Percentiles rank a stretch among this genome's conserved stretches.
phyloP scores from a whole-genome alignment of 75 land plant species.

The Pinus albicaulis region DNA sequence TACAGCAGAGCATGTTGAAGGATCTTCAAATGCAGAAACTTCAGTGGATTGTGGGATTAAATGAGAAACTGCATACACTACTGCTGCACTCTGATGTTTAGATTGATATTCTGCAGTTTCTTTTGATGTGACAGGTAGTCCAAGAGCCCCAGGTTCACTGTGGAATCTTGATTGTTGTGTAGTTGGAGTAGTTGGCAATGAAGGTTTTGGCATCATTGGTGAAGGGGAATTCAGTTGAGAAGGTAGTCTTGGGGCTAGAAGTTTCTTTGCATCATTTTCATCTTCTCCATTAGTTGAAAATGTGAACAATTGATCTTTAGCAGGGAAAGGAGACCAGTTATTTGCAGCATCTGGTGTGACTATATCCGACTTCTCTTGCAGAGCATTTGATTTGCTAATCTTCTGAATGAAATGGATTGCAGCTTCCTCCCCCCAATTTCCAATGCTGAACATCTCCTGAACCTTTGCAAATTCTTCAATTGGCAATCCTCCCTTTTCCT shows the following conservation, averaged over 20 bases:
- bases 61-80: conserved; percentile 5
- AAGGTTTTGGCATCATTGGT: conserved; percentile 12
- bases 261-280: conserved; percentile 2
- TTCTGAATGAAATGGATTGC: conserved; percentile 67
- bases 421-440: conserved; percentile 67
- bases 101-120: conserved; percentile 48
- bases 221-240: conserved; percentile 42
- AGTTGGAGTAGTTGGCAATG: conserved; percentile 37
- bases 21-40: background rate
- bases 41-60: conserved; percentile 8
- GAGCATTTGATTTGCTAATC: conserved; percentile 28
- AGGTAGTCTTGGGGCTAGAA: conserved; percentile 17
- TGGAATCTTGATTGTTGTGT: conserved; percentile 40
- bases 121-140: conserved; percentile 36
- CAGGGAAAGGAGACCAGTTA: background rate
- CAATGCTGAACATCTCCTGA: conserved; percentile 80
- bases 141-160: conserved; percentile 54
- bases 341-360: conserved; percentile 18
- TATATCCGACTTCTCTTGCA: conserved; percentile 32
- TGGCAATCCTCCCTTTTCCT: conserved; percentile 87
- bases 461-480: conserved; percentile 95
- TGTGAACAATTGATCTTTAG: background rate
- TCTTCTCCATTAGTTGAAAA: background rate
- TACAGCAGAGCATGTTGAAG: background rate
- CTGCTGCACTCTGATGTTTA: background rate